phyloP scores from a whole-genome alignment of 139 green algal genomes.

The Astrephomene gubernaculifera region DNA sequence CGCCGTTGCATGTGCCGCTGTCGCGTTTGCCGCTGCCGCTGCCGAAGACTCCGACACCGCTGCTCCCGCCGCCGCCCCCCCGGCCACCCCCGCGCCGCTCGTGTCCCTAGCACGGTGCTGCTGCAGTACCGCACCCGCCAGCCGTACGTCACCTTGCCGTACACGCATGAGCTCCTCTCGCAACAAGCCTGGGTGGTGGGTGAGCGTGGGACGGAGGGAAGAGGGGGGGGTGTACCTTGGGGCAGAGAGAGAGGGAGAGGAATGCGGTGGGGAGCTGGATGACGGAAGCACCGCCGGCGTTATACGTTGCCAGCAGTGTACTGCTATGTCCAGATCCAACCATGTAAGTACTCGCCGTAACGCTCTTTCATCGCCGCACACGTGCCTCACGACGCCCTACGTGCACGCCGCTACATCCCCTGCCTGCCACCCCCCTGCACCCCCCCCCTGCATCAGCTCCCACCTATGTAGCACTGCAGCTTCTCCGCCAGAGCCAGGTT shows the following conservation, averaged over 20 bases:
- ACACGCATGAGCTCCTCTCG: slow-evolving; percentile 1
- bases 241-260: not conserved
- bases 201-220: not conserved
- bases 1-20: not conserved
- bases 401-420: too few relatives aligned
- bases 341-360: too few relatives aligned
- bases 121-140: slow-evolving; percentile 2
- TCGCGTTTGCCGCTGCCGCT: not conserved
- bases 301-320: not conserved
- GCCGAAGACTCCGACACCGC: too few relatives aligned
- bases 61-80: too few relatives aligned
- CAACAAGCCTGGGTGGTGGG: not conserved
- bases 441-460: not conserved
- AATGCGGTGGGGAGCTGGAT: not conserved
- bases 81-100: too few relatives aligned
- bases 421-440: not conserved
- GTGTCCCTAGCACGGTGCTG: not conserved
- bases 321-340: not conserved
- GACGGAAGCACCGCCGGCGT: not conserved
- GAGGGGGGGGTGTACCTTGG: not conserved
- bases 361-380: too few relatives aligned
- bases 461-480: slow-evolving; percentile 25
- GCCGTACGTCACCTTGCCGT: not conserved
- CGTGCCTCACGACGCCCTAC: too few relatives aligned
- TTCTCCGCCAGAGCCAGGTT: slow-evolving; percentile 41